Base-by-base conservation (phyloP, 148 eudicot genomes). In the Diospyros lotus region DNA sequence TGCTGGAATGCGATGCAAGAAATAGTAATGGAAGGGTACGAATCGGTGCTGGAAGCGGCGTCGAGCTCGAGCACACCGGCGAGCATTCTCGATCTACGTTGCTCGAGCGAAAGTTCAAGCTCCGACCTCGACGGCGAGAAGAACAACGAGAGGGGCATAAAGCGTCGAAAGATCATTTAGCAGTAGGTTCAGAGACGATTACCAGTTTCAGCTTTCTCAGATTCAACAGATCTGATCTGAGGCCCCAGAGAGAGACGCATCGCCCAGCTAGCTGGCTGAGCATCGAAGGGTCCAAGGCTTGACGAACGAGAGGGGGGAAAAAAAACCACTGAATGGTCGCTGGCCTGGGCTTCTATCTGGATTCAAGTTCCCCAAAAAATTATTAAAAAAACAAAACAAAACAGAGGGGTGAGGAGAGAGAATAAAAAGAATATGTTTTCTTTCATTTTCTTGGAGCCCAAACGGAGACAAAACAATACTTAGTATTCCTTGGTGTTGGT, bases 1-100 rank as follows among this genome's bases (percentile, higher is more conserved):
- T 84, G 90, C 69, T 80, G 61, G 70, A 73, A 77, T n/a, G 15
- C 60, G 72, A 79, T 87, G 75, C 75, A 83, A 75, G 84, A 72
- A 1, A 63, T 83, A 42, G 80, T 78, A 39, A 77, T 58, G 77
- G 80, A 76, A 4, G 85, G 82, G 39, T 80, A 81, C 45, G 84
- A 80, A 45, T 73, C 82, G 2, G 80, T 79, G 41, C 15, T 74
- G 15, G 88, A 80, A n/a, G 51, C 14, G 28, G 72, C 12, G 4
- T 81, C 83, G 15, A 77, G 82, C 80, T 59, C 84, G 14, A 50
- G 54, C 66, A 86, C 85, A 1, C 80, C 85, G 56, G 80, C 66
- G 61, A 80, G 73, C 61, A 82, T 87, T 50, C 80, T 87, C 7
- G 87, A 80, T 75, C 67, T 40, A 59, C 76, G 66, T 2, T 77